Evolutionary conservation across 345 rosid genomes (phyloP), one percentile per base, ranked within the genome.

Genomic region (Boechera divaricarpa): DNA sequence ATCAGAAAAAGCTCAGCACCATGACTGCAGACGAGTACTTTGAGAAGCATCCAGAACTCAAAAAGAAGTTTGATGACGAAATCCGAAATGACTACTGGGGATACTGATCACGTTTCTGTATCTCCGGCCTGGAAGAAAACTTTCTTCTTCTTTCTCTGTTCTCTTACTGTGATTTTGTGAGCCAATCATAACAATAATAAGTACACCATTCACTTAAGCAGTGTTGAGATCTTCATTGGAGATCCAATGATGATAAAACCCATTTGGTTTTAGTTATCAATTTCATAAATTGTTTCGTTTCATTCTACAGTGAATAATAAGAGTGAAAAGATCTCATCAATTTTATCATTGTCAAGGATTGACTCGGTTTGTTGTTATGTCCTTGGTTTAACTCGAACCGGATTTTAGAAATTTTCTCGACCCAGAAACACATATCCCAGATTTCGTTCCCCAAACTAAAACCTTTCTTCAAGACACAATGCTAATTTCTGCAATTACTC

Each of bases 11-110:
- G 83, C 65, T 96, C 73, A 90, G 98, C 86, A 93, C 99, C 83
- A 96, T 96, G 99, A 96, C 97, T 1, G 98, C 97, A 6, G 96
- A 95, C 6, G 99, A 95, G 70, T 95, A 95, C 89, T 96, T 96
- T 66, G 94, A 58, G 65, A 92, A 95, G 84, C 96, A 95, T 76
- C 99, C 99, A 0, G 99, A 95, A 74, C 86, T 95, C 65, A 95
- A 90, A 77, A 85, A 95, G 96, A 87, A 93, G 83, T 91, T 92
- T 24, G 98, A 95, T 75, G 99, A 95, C 28, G 99, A 92, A 80
- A 95, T 95, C 83, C 90, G 99, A 66, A 92, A 92, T 10, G 99
- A 93, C 82, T 45, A 91, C 74, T 95, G 94, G 97, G 98, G 99
- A 57, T 92, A 89, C 77, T 90, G 83, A 86, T 60, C 63, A 42